phyloP scores from a whole-genome alignment of 495 filamentous ascomycete genomes.

The Chaetomidium leptoderma region DNA sequence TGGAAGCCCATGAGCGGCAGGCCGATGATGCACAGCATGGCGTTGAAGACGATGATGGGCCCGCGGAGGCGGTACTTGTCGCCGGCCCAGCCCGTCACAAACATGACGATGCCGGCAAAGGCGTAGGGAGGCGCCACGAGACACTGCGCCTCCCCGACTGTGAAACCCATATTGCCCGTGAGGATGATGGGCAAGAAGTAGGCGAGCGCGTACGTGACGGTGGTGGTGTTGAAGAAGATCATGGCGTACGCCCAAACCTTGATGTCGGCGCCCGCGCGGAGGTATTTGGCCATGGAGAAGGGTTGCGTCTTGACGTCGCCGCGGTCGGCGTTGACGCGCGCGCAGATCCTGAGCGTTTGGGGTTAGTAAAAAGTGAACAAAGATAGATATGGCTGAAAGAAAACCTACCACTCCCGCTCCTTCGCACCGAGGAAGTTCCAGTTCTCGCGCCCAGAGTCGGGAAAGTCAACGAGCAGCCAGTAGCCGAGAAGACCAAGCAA shows the following conservation, averaged over 20 bases:
- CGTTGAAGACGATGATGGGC: conserved; percentile 55
- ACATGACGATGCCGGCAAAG: conserved; percentile 59
- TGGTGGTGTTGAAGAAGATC: conserved; percentile 57
- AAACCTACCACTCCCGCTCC: conserved; percentile 45
- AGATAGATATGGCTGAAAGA: not conserved
- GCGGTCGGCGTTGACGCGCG: conserved; percentile 56
- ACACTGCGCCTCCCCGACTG: conserved; percentile 53
- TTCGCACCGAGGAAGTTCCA: conserved; percentile 49
- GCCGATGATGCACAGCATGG: conserved; percentile 43
- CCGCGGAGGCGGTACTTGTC: conserved; percentile 57
- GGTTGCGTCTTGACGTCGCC: conserved; percentile 49
- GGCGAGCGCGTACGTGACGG: conserved; percentile 59
- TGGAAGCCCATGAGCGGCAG: conserved; percentile 52
- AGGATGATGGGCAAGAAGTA: conserved; percentile 68
- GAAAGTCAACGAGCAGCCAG: conserved; percentile 57
- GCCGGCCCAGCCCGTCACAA: conserved; percentile 45
- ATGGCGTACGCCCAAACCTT: conserved; percentile 62
- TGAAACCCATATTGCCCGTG: conserved; percentile 53
- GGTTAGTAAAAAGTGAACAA: not conserved
- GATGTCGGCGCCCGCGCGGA: conserved; percentile 45
- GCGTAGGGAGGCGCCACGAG: conserved; percentile 61
- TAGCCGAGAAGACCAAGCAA: conserved; percentile 46
- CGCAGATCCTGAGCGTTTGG: conserved; percentile 37
- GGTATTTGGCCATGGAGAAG: conserved; percentile 50
- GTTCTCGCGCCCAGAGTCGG: conserved; percentile 49